Base-by-base conservation (phyloP, 768 basidiomycete genomes). In the Termitomyces sp. region DNA sequence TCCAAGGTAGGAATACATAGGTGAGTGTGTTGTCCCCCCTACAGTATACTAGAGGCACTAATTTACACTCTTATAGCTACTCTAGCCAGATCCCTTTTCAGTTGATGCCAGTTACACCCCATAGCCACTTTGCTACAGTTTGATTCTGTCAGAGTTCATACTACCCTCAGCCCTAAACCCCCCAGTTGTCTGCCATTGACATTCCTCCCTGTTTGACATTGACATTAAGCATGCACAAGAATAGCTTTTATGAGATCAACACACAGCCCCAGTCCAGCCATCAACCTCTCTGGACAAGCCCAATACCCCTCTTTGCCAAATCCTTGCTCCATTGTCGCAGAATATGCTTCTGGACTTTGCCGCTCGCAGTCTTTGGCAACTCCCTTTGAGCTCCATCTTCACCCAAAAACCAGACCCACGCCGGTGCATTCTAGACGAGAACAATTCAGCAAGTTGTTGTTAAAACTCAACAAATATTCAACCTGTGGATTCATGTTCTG, bases 321-420 rank as follows among this genome's bases (percentile, higher is more conserved):
- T 80, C 77, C 42, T 71, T 75, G 64, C 85, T 81, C 90, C 89
- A 90, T 21, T 74, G 70, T 30, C 90, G 74, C 44, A 93, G 65
- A 3, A 91, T 64, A 65, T 90, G 88, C 71, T 93, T 93, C 84
- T 83, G 82, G 42, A 93, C 83, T 67, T 93, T 93, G 40, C 90
- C 90, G 59, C 90, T 93, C 14, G 87, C 90, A 10, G 91, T 93
- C 74, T 89, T 91, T 0, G 91, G 90, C 8, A 92, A 65, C 58
- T 89, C 85, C 9, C 64, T 67, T 8, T 74, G 71, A 2, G 68
- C 68, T 1, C 78, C 81, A 44, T 85, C 86, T 61, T 90, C 86
- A 14, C 83, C 85, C 1, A 88, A 59, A 58, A 91, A 91, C 87
- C 90, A 93, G 3, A 93, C 82, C 88, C 89, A 93, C 9, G 76